Percentiles rank a stretch among this genome's conserved stretches.
These are phyloP conservation scores for Ascocoryne sarcoides DNA, from an alignment of 2,329 filamentous ascomycete species.

Conservation along the genomic window DNA sequence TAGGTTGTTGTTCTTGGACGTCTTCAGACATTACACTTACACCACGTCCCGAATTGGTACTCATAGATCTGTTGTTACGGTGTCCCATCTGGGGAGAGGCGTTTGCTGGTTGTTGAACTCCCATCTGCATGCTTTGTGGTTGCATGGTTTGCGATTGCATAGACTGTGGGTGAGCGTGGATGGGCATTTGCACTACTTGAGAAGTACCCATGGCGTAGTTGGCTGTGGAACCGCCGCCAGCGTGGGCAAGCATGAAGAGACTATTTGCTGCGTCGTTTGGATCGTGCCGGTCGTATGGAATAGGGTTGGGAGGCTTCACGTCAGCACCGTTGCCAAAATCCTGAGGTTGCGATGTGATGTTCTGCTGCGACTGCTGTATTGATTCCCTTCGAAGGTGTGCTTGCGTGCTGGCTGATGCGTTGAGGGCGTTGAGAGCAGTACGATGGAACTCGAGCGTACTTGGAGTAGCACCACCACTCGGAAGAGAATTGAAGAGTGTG, in stretches of 20 bases:
- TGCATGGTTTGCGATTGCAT: constrained; percentile 2
- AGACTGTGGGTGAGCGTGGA: constrained; percentile 21
- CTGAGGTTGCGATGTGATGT: constrained; percentile 45
- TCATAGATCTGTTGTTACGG: constrained; percentile 35
- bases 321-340: constrained; percentile 27
- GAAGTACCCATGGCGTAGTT: constrained; percentile 21
- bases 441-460: constrained; percentile 91
- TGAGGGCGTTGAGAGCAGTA: constrained; percentile 66
- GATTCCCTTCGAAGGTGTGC: constrained; percentile 44
- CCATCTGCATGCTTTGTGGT: constrained; percentile 13
- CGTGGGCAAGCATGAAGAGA: constrained; percentile 64
- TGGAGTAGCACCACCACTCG: constrained; percentile 77
- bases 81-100: constrained; percentile 43
- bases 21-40: too few relatives aligned
- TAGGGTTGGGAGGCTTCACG: constrained; percentile 40
- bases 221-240: constrained; percentile 8
- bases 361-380: constrained; percentile 28
- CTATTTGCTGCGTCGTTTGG: constrained; percentile 91
- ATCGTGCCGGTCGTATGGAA: constrained; percentile 79
- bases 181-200: constrained; percentile 25
- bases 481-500: constrained; percentile 69
- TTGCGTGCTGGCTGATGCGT: constrained; percentile 52
- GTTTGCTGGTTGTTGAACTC: constrained; percentile 15
- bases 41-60: constrained; percentile 38
- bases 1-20: too few relatives aligned